Base-by-base conservation (phyloP, 2,329 filamentous ascomycete species). In the Cercospora sesami region DNA sequence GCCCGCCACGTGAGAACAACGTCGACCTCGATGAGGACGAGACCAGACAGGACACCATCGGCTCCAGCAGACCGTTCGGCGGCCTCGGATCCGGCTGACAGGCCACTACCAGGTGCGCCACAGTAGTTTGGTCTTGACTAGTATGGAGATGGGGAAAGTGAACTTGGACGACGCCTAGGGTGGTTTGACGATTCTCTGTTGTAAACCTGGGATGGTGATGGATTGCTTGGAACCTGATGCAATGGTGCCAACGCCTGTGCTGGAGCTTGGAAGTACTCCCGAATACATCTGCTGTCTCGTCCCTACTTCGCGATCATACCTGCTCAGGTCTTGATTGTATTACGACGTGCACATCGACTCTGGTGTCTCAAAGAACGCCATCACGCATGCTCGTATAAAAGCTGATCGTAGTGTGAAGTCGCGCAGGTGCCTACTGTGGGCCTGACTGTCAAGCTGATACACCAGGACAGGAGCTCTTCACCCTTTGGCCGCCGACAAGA, bases 101-200 rank as follows among this genome's bases (percentile, higher is more conserved):
- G 60, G 36, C 60, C 60, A 16, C 45, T 33, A 53, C 60, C 39
- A 55, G 60, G 45, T 63, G 39, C 42, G 60, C 42, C 60, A 26
- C 60, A 63, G 26, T 63, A 51, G 60, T 48, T 63, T 53, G 60
- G 45, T 48, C 42, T 63, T 21, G 42, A 59, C 60, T 63, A 28
- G 39, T 51, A 63, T 63, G 42, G 36, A 61, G 59, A 71, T 21
- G 55, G 55, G 18, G 55, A 59, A 12, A 59, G 30, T 36, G 55
- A 59, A 36, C 28, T 59, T 10, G 28, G 16, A 31, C 21, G 55
- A 30, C 55, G 55, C 55, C 55, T 59, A 23, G 28, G 12, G 21
- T 59, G 55, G 30, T 59, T 33, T 12, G 55, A 59, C 21, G 55
- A 59, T 59, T 59, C 55, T 59, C 55, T 59, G n/a, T 18, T 33